Base-by-base conservation (phyloP, 176 grass and related monocot genomes). In the Panicum miliaceum region DNA sequence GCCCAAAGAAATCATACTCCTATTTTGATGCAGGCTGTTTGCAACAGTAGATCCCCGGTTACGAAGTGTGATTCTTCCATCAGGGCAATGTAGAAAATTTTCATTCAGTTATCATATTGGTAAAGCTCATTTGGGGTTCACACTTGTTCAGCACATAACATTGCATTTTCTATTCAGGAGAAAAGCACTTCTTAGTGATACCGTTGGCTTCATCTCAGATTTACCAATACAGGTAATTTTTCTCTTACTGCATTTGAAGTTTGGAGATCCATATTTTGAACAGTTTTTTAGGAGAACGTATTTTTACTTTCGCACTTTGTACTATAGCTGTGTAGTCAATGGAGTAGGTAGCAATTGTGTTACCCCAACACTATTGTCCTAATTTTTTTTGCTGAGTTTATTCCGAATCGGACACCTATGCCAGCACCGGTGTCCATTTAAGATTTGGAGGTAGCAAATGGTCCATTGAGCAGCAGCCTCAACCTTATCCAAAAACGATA, bases 171-270 rank as follows among this genome's bases (percentile, higher is more conserved):
- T 81, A 79, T 79, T 74, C 79, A 98, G 96, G 91, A 94, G 63
- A 83, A 98, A 93, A 82, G 45, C 71, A 82, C 88, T 98, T 88
- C 87, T 98, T 84, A 95, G 93, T 18, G 96, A 98, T 79, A 98
- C 96, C 5, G 96, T 98, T 85, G 96, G 96, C 37, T 98, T 98
- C 85, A 98, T 98, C 69, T 95, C 91, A 82, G 93, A 98, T 90
- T 92, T 98, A 78, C 96, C 96, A 92, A 60, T 93, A 41, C 96
- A 98, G 92, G 96, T 95, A 90, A 78, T 60, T 69, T 73, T 77
- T 81, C 45, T 47, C 26, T 45, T 57, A 38, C 68, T 81, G 37
- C 20, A 71, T 81, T 64, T 85, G 32, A 23, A 64, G 6, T 26
- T 79, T 54, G 77, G 36, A 53, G 63, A 77, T 80, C 42, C 71